Percentiles rank a stretch among this genome's conserved stretches.
These are phyloP conservation scores for Taxawa tesnikishii DNA, from an alignment of 2,329 filamentous ascomycete species.

Conservation along the genomic window DNA sequence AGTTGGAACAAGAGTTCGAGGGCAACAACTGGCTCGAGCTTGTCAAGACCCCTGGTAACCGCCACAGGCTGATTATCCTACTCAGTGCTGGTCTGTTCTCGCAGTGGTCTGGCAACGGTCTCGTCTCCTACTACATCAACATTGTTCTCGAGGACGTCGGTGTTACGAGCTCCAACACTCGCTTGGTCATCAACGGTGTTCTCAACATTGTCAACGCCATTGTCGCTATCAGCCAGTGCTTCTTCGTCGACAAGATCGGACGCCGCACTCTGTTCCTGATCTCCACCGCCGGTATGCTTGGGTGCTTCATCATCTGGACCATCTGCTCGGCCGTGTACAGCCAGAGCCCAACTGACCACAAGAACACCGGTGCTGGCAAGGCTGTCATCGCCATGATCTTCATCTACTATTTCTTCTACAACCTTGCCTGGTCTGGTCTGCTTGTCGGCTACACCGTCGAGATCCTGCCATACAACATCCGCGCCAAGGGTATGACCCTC, in stretches of 20 bases:
- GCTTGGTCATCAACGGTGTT: conserved; percentile 29
- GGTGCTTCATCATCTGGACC: conserved; percentile 29
- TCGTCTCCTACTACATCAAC: conserved; percentile 31
- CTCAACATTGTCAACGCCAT: conserved; percentile 52
- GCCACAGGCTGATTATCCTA: conserved; percentile 42
- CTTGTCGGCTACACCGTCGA: conserved; percentile 33
- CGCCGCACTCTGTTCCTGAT: conserved; percentile 22
- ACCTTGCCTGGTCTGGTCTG: conserved; percentile 30
- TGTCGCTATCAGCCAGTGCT: conserved; percentile 34
- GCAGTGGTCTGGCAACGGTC: conserved; percentile 45
- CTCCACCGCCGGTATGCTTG: conserved; percentile 26
- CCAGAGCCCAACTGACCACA: conserved; percentile 12
- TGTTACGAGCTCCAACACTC: conserved; percentile 20
- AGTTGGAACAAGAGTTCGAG: conserved; percentile 35
- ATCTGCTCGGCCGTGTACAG: conserved; percentile 14
- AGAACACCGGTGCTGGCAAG: conserved; percentile 13
- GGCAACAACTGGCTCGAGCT: conserved; percentile 34
- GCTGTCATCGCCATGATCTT: conserved; percentile 21
- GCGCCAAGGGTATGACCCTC: conserved; percentile 31
- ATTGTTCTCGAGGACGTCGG: conserved; percentile 22
- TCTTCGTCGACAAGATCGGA: conserved; percentile 23
- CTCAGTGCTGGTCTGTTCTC: conserved; percentile 43
- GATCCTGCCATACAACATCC: conserved; percentile 34
- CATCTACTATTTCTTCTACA: conserved; percentile 23
- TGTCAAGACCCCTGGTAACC: conserved; percentile 39